Evolutionary conservation across 768 basidiomycete genomes (phyloP).

Genomic region (Mycena leptocephala): DNA sequence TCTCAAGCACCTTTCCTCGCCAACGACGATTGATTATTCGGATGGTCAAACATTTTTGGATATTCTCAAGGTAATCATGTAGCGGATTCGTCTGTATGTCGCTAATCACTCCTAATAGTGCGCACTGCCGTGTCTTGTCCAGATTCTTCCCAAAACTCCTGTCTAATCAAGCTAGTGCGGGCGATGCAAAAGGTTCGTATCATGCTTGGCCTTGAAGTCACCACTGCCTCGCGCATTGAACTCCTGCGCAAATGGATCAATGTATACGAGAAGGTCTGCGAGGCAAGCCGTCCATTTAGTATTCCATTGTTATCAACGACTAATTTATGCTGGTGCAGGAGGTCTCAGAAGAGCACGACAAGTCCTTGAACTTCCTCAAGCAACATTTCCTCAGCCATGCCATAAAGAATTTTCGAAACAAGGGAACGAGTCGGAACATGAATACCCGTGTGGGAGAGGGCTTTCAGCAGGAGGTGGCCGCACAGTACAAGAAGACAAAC

Average conservation of each 20-base stretch:
- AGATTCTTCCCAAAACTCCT: neutral
- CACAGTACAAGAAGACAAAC: conserved; percentile 3
- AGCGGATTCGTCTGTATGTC: neutral
- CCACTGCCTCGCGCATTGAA: neutral
- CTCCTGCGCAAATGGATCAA: neutral
- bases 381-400: conserved; percentile 18
- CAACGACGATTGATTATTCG: neutral
- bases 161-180: neutral
- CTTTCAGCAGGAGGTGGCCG: conserved; percentile 20
- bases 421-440: conserved; percentile 15
- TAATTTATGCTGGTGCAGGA: neutral
- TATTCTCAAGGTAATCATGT: neutral
- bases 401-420: neutral
- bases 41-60: neutral
- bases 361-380: conserved; percentile 15
- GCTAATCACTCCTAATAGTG: neutral
- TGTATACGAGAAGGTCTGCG: neutral
- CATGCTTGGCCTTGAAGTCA: neutral
- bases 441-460: conserved; percentile 20
- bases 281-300: neutral
- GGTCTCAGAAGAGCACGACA: neutral
- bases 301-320: neutral
- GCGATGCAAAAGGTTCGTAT: neutral
- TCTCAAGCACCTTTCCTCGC: neutral
- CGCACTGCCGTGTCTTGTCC: neutral